phyloP scores from a whole-genome alignment of 1,284 basidiomycete species.

The Ceratobasidium papillatum region DNA sequence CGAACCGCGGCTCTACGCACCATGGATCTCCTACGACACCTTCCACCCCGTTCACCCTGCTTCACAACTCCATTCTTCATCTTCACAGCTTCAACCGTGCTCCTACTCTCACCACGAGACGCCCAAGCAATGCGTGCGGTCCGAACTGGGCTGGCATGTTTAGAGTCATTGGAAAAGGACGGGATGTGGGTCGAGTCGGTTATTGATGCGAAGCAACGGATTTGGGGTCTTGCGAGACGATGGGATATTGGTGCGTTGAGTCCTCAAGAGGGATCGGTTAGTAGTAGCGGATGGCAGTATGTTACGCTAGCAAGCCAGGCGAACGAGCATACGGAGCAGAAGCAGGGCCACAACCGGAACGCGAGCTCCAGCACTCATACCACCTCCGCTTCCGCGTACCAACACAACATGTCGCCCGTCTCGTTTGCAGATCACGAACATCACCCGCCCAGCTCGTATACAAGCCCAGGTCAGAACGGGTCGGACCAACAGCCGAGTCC shows the following conservation, averaged over 20 bases:
- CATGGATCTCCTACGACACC: slow-evolving; percentile 27
- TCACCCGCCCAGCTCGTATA: neutral
- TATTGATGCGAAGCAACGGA: slow-evolving; percentile 19
- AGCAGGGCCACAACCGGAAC: neutral
- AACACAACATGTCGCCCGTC: neutral
- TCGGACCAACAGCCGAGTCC: neutral
- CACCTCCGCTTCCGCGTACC: neutral
- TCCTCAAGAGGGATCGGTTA: neutral
- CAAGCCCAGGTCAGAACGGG: neutral
- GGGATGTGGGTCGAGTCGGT: slow-evolving; percentile 29
- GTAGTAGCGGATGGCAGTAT: neutral
- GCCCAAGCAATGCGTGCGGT: slow-evolving; percentile 29
- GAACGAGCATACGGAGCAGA: neutral
- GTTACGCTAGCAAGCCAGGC: neutral
- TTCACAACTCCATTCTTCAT: slow-evolving; percentile 37
- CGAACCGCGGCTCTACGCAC: slow-evolving; percentile 28
- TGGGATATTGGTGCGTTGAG: slow-evolving; percentile 11
- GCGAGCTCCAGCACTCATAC: neutral
- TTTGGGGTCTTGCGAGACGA: slow-evolving; percentile 16
- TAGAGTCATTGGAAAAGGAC: slow-evolving; percentile 17
- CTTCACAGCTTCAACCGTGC: slow-evolving; percentile 30
- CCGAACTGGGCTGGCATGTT: slow-evolving; percentile 15
- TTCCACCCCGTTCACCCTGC: slow-evolving; percentile 22
- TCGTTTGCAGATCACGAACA: neutral
- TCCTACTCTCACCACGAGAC: slow-evolving; percentile 18